These are phyloP conservation scores for Cladosporium phlei DNA, from an alignment of 2,329 filamentous ascomycete species.

Conservation along the genomic window DNA sequence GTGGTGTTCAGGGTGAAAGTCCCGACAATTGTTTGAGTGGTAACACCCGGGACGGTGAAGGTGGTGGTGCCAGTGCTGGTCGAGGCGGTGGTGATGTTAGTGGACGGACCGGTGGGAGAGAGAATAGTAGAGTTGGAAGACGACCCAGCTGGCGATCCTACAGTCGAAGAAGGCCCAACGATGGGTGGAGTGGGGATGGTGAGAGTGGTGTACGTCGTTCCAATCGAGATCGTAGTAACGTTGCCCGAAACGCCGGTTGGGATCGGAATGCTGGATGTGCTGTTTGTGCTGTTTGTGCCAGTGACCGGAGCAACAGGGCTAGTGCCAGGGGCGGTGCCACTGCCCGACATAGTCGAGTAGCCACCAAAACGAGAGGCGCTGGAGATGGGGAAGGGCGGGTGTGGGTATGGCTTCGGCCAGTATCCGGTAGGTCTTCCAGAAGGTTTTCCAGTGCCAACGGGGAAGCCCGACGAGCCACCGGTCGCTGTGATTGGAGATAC, in stretches of 20 bases:
- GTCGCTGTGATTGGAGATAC: constrained; percentile 6
- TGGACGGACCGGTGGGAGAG: constrained; percentile 1
- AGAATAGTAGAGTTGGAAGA: constrained; percentile 1
- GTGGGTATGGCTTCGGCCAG: background rate
- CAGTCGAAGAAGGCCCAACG: constrained; percentile 7
- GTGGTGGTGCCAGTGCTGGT: constrained; percentile 18
- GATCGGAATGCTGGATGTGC: background rate
- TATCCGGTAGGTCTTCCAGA: constrained; percentile 5
- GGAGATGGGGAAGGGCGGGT: constrained; percentile 8
- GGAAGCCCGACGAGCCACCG: background rate
- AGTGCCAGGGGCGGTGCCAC: constrained; percentile 1
- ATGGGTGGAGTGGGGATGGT: background rate
- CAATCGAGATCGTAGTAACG: background rate
- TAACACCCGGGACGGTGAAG: background rate
- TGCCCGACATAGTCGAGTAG: constrained; percentile 1
- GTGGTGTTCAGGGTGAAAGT: constrained; percentile 22
- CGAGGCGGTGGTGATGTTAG: constrained; percentile 8
- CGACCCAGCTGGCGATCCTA: constrained; percentile 7
- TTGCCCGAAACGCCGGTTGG: constrained; percentile 6
- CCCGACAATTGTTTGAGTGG: constrained; percentile 2
- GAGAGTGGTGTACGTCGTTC: constrained; percentile 5
- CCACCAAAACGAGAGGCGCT: constrained; percentile 1
- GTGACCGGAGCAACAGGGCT: background rate
- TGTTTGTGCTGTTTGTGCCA: background rate
- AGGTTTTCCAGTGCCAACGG: background rate